phyloP scores from a whole-genome alignment of 768 basidiomycete species.

The Podaxis carcinomalis region DNA sequence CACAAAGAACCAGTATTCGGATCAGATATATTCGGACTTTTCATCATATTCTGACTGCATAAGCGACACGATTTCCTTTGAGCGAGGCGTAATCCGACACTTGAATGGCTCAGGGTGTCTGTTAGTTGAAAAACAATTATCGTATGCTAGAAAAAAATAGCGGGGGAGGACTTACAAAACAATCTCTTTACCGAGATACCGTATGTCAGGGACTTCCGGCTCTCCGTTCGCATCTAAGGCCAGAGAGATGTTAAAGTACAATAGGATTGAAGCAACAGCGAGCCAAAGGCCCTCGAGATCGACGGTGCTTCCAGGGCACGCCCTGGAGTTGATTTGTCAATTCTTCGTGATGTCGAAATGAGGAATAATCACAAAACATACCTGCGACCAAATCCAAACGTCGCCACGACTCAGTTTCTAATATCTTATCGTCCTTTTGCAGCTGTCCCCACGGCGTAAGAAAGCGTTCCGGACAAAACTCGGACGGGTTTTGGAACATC shows the following conservation, averaged over 20 bases:
- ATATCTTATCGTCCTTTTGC: neutral
- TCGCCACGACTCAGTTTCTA: neutral
- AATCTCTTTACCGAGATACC: neutral
- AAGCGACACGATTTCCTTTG: neutral
- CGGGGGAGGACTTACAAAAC: neutral
- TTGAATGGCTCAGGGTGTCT: neutral
- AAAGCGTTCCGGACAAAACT: conserved; percentile 18
- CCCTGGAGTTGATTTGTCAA: neutral
- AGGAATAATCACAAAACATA: neutral
- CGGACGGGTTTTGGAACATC: conserved; percentile 15
- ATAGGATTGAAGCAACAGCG: neutral
- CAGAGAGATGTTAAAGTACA: neutral
- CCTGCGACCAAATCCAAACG: conserved; percentile 14
- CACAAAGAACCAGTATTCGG: too few species aligned
- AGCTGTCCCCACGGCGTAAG: conserved; percentile 6
- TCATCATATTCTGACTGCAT: neutral
- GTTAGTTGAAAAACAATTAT: neutral
- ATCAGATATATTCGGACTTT: neutral
- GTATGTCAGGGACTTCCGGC: neutral
- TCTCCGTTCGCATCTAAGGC: neutral
- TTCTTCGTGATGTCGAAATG: neutral
- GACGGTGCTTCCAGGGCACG: neutral
- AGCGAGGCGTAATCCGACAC: neutral
- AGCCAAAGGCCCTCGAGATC: neutral
- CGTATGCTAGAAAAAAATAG: neutral